Percentiles rank a stretch among this genome's conserved stretches.
Evolutionary conservation across 441 rosid species (phyloP).

Genomic region (Dalechampia spathulata): DNA sequence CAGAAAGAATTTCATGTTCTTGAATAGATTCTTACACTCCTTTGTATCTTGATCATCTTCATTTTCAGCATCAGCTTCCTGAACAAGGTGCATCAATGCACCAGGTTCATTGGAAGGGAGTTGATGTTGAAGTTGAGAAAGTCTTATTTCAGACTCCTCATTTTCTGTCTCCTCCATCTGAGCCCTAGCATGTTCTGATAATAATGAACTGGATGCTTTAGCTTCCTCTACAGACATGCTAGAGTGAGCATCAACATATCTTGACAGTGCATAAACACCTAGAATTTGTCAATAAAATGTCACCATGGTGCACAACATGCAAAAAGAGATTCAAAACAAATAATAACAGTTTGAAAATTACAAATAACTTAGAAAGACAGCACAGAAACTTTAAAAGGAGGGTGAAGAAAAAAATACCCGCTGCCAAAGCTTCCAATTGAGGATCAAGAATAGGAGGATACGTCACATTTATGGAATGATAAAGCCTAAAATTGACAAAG

Average conservation of each 20-base stretch:
- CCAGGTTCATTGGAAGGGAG: slow-evolving; percentile 88
- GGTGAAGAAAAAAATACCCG: slow-evolving; percentile 36
- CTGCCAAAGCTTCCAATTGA: slow-evolving; percentile 81
- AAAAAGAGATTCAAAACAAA: neutral
- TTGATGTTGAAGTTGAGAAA: slow-evolving; percentile 91
- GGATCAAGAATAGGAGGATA: slow-evolving; percentile 93
- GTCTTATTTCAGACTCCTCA: slow-evolving; percentile 70
- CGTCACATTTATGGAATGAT: slow-evolving; percentile 66
- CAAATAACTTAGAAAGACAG: slow-evolving; percentile 3
- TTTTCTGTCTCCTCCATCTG: slow-evolving; percentile 24
- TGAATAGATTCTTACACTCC: slow-evolving; percentile 62
- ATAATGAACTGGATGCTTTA: slow-evolving; percentile 33
- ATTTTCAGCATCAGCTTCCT: slow-evolving; percentile 42
- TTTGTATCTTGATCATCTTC: slow-evolving; percentile 77
- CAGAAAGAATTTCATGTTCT: slow-evolving; percentile 63
- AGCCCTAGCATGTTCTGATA: slow-evolving; percentile 29
- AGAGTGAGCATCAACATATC: slow-evolving; percentile 59
- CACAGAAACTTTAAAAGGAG: neutral
- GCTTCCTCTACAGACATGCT: slow-evolving; percentile 33
- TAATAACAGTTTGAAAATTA: neutral
- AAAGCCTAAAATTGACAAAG: slow-evolving; percentile 71
- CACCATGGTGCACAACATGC: neutral
- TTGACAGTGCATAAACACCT: slow-evolving; percentile 85
- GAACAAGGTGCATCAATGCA: slow-evolving; percentile 80
- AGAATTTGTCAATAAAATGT: slow-evolving; percentile 12